Base-by-base conservation (phyloP, 1,139 yeast genomes). In the Candida tunisiensis region DNA sequence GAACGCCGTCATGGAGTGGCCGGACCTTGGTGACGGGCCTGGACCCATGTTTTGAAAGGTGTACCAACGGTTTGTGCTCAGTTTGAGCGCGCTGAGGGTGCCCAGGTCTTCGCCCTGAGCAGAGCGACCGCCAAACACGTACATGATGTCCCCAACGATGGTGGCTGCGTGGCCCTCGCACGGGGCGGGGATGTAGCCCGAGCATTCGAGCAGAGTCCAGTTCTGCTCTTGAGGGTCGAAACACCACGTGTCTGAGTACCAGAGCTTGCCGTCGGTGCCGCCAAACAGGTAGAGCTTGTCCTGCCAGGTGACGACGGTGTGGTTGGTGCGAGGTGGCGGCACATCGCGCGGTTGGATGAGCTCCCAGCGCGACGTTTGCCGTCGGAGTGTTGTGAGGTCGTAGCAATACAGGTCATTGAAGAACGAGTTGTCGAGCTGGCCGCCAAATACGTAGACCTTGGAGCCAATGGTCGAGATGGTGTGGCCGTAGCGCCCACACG, bases 401-500 rank as follows among this genome's bases (percentile, higher is more conserved):
- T 82, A 88, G 36, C 70, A 70, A 55, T 77, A 74, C 45, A 88
- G 56, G 48, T 88, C 98, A 48, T 77, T 74, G 51, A 80, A 85
- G 34, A 75, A 80, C 33, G 69, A 70, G 44, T 79, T 83, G 46
- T 88, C 96, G 40, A 83, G 65, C 51, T 88, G 96, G 29, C 99
- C 99, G 28, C 98, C 99, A 55, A 83, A 88, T 8, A 88, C 62
- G 49, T 74, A 88, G 28, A 91, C 62, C 38, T 74, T 66, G 5
- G 91, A 74, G 28, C 79, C 75, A 37, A 65, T 59, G 34, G 70
- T 70, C 31, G 70, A 70, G 29, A 74, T 58, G 28, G 92, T 73
- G 50, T 88, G 96, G 13, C 98, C 98, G 49, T 88, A 88, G 37
- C 99, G 65, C 3, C 98, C 98, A 23, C 72, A 60, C 1, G 98